Base-by-base conservation (phyloP, 257 asterid genomes). In the Paraleonurus japonicus region DNA sequence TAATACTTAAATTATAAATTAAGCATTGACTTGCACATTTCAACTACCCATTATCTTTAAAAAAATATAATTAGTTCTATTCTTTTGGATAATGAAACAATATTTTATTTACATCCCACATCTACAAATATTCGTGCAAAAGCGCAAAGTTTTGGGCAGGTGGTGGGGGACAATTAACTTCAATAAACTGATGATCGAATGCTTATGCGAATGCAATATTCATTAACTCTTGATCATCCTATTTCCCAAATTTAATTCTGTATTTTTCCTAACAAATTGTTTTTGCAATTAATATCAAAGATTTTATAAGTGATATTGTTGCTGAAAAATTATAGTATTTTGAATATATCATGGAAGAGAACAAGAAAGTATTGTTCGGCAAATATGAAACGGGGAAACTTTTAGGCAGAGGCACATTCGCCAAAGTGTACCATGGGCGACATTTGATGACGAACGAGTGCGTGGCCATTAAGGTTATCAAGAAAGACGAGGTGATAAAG, bases 401-500 rank as follows among this genome's bases (percentile, higher is more conserved):
- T 2, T 70, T 83, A 17, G 89, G 95, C 16, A 75, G 72, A 75
- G 95, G 95, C 11, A 87, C 89, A 10, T 88, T 88, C 47, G 90
- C 87, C 10, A 88, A 88, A 41, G 95, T 88, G 0, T 88, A 72
- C 71, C 53, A 76, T n/a, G 85, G 80, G 4, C 83, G 72, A 20
- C 22, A 83, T 37, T 51, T 88, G 20, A 63, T 41, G 3, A 77
- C 89, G 1, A 59, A 71, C 26, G 87, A 85, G 70, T 64, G 77
- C 75, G 95, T 88, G 51, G 95, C 91, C 45, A 82, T 88, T n/a
- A 88, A 88, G 67, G 89, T 88, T 7, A 76, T 88, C 50, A 81
- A 76, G 51, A 88, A 88, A 57, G 86, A 80, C 35, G 78, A 78
- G 23, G 86, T 82, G 4, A 80, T 71, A 35, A 77, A 68, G 65